phyloP scores from a whole-genome alignment of 1,139 yeast genomes.

The Zygoascus hellenicus region DNA sequence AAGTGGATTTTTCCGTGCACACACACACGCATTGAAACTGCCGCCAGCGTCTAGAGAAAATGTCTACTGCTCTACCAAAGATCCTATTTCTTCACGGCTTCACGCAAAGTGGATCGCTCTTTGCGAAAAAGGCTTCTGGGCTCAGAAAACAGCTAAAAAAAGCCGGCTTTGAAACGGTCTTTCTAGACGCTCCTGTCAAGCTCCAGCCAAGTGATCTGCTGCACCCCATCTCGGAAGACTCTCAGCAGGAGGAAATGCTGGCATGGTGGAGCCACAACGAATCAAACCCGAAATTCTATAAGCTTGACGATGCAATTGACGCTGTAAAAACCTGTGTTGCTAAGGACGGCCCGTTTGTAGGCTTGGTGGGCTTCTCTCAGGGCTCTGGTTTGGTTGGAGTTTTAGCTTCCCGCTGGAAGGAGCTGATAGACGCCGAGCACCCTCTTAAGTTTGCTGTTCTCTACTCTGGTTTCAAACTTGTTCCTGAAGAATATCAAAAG shows the following conservation, averaged over 20 bases:
- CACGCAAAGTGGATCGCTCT: conserved; percentile 59
- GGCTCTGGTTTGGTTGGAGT: conserved; percentile 78
- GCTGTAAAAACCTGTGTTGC: conserved; percentile 52
- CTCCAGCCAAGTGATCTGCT: conserved; percentile 68
- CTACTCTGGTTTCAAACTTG: conserved; percentile 71
- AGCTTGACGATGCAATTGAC: conserved; percentile 42
- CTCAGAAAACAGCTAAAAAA: conserved; percentile 65
- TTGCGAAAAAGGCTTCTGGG: conserved; percentile 76
- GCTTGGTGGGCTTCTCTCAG: conserved; percentile 85
- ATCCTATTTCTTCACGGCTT: conserved; percentile 53
- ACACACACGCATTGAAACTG: too few relatives aligned
- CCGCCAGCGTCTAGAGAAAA: conserved; percentile 1
- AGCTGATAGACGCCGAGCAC: conserved; percentile 30
- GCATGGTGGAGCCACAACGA: conserved; percentile 43
- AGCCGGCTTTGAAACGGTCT: conserved; percentile 62
- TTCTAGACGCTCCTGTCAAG: conserved; percentile 68
- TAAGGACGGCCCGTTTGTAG: conserved; percentile 79
- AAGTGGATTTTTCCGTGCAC: too few relatives aligned
- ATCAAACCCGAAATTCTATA: conserved; percentile 36
- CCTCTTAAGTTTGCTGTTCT: conserved; percentile 63
- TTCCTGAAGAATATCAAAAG: conserved; percentile 47
- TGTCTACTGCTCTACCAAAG: conserved; percentile 19
- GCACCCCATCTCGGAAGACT: conserved; percentile 38
- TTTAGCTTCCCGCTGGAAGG: conserved; percentile 27
- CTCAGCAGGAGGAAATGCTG: conserved; percentile 38